Percentiles rank a stretch among this genome's conserved stretches.
Conservation (phyloP, 2,329 filamentous ascomycete genomes). For the Coniochaeta sp. region DNA sequence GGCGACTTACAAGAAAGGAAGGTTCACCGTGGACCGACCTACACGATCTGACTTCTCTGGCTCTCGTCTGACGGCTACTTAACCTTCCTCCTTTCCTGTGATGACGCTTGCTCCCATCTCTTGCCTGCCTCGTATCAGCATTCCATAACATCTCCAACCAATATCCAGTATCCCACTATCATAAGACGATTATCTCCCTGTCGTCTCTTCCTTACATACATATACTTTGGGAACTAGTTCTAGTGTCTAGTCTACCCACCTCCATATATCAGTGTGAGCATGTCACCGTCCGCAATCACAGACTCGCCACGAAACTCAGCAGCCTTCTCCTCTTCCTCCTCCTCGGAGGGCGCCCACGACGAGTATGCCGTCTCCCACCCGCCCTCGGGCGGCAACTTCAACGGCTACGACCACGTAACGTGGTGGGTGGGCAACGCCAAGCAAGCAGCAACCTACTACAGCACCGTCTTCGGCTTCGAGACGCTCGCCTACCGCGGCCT, state of each 20-base stretch:
- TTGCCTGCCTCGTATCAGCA: not conserved
- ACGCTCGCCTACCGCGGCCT: constrained; percentile 79
- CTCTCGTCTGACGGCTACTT: not conserved
- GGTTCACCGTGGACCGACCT: not conserved
- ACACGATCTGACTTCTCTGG: not conserved
- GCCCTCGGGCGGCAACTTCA: constrained; percentile 47
- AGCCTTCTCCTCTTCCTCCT: constrained; percentile 29
- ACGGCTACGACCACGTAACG: constrained; percentile 85
- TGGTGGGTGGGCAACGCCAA: constrained; percentile 98
- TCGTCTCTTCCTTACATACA: not conserved
- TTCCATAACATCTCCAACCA: not conserved
- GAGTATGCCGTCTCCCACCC: constrained; percentile 47
- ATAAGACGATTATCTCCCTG: not conserved
- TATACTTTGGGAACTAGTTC: not conserved
- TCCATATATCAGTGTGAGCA: constrained; percentile 24
- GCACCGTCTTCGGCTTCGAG: constrained; percentile 78
- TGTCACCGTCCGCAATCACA: constrained; percentile 54
- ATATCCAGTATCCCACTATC: not conserved
- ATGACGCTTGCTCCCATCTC: not conserved
- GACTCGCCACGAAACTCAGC: constrained; percentile 39
- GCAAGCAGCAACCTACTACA: constrained; percentile 86
- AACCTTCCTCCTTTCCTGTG: not conserved
- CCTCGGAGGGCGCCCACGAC: constrained; percentile 38
- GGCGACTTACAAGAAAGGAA: constrained; percentile 3
- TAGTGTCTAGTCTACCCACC: not conserved